Evolutionary conservation across 805 yeast genomes (phyloP), one percentile per base, ranked within the genome.

Genomic region (Sugiyamaella marilandica): DNA sequence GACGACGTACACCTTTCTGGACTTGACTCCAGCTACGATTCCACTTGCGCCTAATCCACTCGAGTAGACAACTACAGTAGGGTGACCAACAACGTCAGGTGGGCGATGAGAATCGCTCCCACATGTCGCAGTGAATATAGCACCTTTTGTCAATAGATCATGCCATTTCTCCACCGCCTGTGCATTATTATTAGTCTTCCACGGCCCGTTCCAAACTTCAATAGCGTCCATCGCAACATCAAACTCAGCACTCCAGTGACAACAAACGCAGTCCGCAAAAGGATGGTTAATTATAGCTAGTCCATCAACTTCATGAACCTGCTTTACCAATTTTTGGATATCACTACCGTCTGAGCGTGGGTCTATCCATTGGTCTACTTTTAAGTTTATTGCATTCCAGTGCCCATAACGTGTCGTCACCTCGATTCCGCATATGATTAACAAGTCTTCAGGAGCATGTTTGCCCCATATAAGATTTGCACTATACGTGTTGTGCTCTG

Each of bases 131-230:
- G 49, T 34, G 26, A 46, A 47, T 26, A 45, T 18, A n/a, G 10
- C 34, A 32, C 45, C 56, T 36, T 49, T 19, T 13, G 36, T 13
- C 16, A 53, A 48, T 19, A 46, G 43, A 21, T 39, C 16, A 39
- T 53, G 43, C 56, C 56, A 53, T 34, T 33, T 37, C 14, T 39
- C 41, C 2, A 53, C 49, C 16, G 47, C 49, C 29, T 50, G 39
- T 8, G 47, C 48, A 31, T 53, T 39, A 19, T 39, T 16, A 19
- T 39, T 39, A 5, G 51, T n/a, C 39, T 49, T 50, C 56, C 56
- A 53, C 19, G 43, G 51, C 18, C 56, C 56, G 34, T 53, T 53
- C 56, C 56, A 53, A 19, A 53, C 56, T 29, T 53, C 56, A 2
- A 53, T 41, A 13, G 53, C 56, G 19, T 53, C 56, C 47, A 50